A percentile compares a stretch with the other conserved stretches of the same genome.
phyloP scores from a whole-genome alignment of 495 filamentous ascomycete species.

The Penicillium waksmanii region DNA sequence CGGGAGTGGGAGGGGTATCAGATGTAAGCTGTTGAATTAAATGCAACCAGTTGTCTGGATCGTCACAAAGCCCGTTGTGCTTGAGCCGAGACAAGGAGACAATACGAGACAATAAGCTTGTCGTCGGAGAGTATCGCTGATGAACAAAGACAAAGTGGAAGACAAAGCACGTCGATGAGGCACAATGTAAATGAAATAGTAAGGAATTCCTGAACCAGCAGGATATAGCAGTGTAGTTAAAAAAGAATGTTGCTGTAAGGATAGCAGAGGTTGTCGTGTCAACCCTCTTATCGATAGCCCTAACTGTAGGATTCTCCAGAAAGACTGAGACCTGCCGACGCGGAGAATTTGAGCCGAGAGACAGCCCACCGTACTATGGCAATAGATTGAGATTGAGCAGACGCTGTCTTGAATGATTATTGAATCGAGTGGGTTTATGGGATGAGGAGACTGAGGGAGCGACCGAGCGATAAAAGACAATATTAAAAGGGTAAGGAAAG shows the following conservation, averaged over 20 bases:
- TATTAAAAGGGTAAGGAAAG: slow-evolving; percentile 26
- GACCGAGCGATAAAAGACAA: slow-evolving; percentile 2
- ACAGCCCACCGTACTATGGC: slow-evolving; percentile 26
- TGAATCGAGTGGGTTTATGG: slow-evolving; percentile 8
- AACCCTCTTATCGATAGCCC: slow-evolving; percentile 47
- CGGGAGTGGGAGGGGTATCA: neutral
- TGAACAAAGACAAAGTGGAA: slow-evolving; percentile 12
- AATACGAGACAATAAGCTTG: neutral
- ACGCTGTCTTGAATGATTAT: slow-evolving; percentile 13
- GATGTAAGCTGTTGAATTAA: neutral
- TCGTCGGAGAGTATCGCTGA: slow-evolving; percentile 2
- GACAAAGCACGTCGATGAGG: slow-evolving; percentile 7
- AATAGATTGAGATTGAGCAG: slow-evolving; percentile 24
- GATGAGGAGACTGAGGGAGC: slow-evolving; percentile 6
- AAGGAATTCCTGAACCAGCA: slow-evolving; percentile 30
- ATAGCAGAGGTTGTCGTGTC: slow-evolving; percentile 53
- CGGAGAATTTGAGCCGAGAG: slow-evolving; percentile 29
- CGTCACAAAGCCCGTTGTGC: neutral
- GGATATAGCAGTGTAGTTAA: slow-evolving; percentile 23
- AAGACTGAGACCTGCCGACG: slow-evolving; percentile 35
- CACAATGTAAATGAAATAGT: neutral
- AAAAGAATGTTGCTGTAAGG: slow-evolving; percentile 48
- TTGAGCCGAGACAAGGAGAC: neutral
- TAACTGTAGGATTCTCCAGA: slow-evolving; percentile 28
- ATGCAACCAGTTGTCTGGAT: slow-evolving; percentile 2